Base-by-base conservation (phyloP, 2,329 filamentous ascomycete species). In the Chaetothyriales sp. region DNA sequence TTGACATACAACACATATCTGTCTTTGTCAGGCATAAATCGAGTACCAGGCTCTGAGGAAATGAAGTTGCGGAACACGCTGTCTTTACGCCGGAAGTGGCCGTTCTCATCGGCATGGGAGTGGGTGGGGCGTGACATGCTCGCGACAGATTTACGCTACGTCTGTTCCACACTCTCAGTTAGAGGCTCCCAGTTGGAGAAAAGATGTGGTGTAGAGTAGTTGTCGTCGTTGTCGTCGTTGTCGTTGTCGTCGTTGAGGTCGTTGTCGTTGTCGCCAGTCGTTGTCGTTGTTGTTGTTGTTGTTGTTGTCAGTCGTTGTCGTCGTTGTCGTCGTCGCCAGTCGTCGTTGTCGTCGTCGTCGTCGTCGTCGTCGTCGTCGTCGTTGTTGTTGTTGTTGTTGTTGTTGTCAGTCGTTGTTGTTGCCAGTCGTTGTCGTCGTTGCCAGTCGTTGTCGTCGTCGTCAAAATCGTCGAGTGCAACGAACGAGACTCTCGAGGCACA, bases 1-100 rank as follows among this genome's bases (percentile, higher is more conserved):
- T 78, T 77, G 46, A 82, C 63, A 62, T 83, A 84, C 3, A 84
- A 67, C 0, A 73, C 76, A 66, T 83, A 84, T 18, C 81, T 76
- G 48, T 73, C 74, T 53, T 73, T 75, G 55, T 81, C 78, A 0
- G 80, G 73, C 0, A 80, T 74, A 54, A 80, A 83, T 18, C 69
- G 67, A 1, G 78, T 69, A 6, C 63, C 65, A 0, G 74, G 66
- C 8, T 75, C 70, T 3, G 67, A 72, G 0, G 77, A 81, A 48
- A 85, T 69, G 53, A 64, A 72, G 56, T 75, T 67, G 8, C 80
- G 76, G 61, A 83, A 83, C 1, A 66, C 64, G 48, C 76, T 77
- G 43, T 71, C 68, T 54, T 74, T 74, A 18, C 77, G 72, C 2
- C 70, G 67, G 60, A 80, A 81, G 10, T 72, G 69, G 9, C 77